Evolutionary conservation across 2,329 filamentous ascomycete species (phyloP).

Genomic region (Fusarium zealandicum): DNA sequence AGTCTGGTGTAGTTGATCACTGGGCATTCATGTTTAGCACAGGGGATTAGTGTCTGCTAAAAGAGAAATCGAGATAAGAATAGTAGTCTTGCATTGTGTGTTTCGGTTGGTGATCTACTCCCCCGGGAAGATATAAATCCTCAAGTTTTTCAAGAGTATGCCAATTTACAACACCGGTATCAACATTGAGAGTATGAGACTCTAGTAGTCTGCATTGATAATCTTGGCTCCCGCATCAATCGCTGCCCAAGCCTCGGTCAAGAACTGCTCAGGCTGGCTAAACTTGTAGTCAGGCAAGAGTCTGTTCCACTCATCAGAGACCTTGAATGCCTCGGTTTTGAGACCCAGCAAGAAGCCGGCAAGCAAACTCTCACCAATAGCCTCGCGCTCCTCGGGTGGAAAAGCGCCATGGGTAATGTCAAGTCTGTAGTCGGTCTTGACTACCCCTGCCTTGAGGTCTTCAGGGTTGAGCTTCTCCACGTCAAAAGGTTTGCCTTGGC

Average conservation of each 20-base stretch:
- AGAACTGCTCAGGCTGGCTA: slow-evolving; percentile 50
- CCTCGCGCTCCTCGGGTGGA: slow-evolving; percentile 28
- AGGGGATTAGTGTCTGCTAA: too few relatives aligned
- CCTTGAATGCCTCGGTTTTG: slow-evolving; percentile 39
- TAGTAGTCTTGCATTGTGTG: too few relatives aligned
- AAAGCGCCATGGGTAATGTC: slow-evolving; percentile 26
- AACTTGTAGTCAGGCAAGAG: slow-evolving; percentile 55
- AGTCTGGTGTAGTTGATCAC: too few relatives aligned
- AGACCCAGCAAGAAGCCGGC: slow-evolving; percentile 17
- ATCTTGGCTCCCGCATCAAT: slow-evolving; percentile 21
- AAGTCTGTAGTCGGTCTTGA: slow-evolving; percentile 40
- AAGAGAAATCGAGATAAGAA: too few relatives aligned
- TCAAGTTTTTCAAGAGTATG: too few relatives aligned
- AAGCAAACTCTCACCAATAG: neutral
- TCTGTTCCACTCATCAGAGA: slow-evolving; percentile 54
- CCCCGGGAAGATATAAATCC: too few relatives aligned
- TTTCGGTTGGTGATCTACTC: too few relatives aligned
- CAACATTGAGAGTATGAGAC: neutral
- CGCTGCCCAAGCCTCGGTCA: slow-evolving; percentile 42
- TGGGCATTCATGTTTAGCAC: too few relatives aligned
- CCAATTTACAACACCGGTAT: too few relatives aligned
- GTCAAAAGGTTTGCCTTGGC: slow-evolving; percentile 30
- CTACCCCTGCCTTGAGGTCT: slow-evolving; percentile 29
- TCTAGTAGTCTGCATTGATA: slow-evolving; percentile 2
- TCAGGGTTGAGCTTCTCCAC: slow-evolving; percentile 25